Evolutionary conservation across 768 basidiomycete genomes (phyloP).

Genomic region (Tephrocybe sp.): DNA sequence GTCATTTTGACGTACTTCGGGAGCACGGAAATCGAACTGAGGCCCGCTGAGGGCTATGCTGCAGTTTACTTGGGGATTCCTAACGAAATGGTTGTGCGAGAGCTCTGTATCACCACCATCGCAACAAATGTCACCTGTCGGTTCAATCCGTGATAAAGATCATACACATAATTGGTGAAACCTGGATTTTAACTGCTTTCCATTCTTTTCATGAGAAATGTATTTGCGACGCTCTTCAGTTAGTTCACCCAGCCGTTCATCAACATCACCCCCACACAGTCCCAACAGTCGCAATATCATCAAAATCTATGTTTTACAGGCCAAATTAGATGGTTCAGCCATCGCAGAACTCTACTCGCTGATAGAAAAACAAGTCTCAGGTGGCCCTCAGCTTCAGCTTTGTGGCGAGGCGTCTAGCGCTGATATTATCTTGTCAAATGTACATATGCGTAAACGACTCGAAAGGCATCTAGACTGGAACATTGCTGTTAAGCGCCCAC

Average conservation of each 20-base stretch:
- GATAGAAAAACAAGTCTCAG: conserved; percentile 22
- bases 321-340: conserved; percentile 30
- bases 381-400: conserved; percentile 26
- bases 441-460: conserved; percentile 64
- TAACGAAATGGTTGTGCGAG: no score
- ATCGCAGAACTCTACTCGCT: conserved; percentile 34
- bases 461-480: conserved; percentile 69
- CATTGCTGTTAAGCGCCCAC: conserved; percentile 48
- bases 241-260: background rate
- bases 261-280: background rate
- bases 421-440: conserved; percentile 63
- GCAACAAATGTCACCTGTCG: background rate
- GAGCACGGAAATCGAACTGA: no score
- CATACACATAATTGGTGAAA: background rate
- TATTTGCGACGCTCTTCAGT: background rate
- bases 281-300: conserved; percentile 1
- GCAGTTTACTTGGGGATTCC: no score
- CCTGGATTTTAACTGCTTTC: no score
- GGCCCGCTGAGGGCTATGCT: no score
- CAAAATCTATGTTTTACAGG: conserved; percentile 34
- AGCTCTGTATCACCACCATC: no score
- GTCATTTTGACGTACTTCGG: background rate
- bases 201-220: no score
- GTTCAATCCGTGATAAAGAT: conserved; percentile 4
- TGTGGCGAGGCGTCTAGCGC: conserved; percentile 43